phyloP scores from a whole-genome alignment of 129 eudicot species.

The Calendula officinalis region DNA sequence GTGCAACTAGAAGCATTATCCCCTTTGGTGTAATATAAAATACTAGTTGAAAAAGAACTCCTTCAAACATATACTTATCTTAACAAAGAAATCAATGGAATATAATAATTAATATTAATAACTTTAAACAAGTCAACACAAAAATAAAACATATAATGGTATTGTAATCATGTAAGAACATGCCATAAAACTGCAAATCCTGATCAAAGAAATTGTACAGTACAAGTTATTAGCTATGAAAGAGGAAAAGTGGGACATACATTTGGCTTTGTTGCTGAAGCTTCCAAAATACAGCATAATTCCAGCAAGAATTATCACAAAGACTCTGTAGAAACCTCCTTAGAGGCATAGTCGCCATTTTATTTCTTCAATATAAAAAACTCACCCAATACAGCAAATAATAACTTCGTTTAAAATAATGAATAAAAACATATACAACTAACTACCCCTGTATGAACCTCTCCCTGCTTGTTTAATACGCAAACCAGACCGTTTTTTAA shows the following conservation, averaged over 20 bases:
- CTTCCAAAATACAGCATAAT: constrained; percentile 96
- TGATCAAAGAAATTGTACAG: not conserved
- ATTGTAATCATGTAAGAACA: constrained; percentile 4
- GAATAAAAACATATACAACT: constrained; percentile 34
- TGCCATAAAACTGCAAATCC: constrained; percentile 3
- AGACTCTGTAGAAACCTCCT: constrained; percentile 63
- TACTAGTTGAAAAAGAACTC: no score
- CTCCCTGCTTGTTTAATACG: constrained; percentile 90
- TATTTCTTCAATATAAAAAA: constrained; percentile 28
- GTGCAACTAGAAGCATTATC: no score
- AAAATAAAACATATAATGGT: not conserved
- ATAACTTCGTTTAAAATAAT: constrained; percentile 33
- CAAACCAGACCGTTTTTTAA: constrained; percentile 81
- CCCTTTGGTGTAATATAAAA: no score
- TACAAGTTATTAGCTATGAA: constrained; percentile 2
- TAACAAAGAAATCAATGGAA: not conserved
- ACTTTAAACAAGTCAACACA: constrained; percentile 9
- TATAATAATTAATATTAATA: not conserved
- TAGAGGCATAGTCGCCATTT: constrained; percentile 55
- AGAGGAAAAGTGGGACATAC: constrained; percentile 48
- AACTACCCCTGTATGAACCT: constrained; percentile 88
- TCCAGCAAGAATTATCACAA: constrained; percentile 80
- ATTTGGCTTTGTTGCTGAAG: constrained; percentile 55
- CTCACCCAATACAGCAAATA: constrained; percentile 32
- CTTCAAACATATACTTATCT: no score